A percentile compares a stretch with the other conserved stretches of the same genome.
phyloP scores from a whole-genome alignment of 2,329 filamentous ascomycete genomes.

The Colletotrichum brevisporum region DNA sequence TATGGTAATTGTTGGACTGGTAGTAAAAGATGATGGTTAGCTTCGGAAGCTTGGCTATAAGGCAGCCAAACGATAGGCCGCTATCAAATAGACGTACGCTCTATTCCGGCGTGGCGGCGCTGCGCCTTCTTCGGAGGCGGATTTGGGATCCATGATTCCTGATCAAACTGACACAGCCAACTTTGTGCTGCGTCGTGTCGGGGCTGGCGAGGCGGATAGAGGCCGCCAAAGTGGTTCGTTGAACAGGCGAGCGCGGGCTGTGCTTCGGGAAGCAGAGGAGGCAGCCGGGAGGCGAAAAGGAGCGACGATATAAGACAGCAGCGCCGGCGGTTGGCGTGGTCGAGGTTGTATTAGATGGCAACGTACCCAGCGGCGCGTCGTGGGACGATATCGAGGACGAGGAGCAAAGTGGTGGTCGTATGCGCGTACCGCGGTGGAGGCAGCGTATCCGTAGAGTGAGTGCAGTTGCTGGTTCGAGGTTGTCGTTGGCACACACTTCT shows the following conservation, averaged over 20 bases:
- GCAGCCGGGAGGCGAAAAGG: slow-evolving; percentile 33
- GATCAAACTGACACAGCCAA: slow-evolving; percentile 27
- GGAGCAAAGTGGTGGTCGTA: slow-evolving; percentile 2
- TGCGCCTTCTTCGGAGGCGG: slow-evolving; percentile 33
- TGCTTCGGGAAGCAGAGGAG: slow-evolving; percentile 22
- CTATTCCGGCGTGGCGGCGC: slow-evolving; percentile 48
- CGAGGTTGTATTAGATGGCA: slow-evolving; percentile 12
- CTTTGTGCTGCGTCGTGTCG: slow-evolving; percentile 27
- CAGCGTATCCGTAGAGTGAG: neutral
- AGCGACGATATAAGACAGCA: slow-evolving; percentile 18
- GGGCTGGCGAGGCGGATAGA: slow-evolving; percentile 14
- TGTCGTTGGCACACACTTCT: slow-evolving; percentile 8
- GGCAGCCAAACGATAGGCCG: neutral
- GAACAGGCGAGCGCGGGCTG: slow-evolving; percentile 25
- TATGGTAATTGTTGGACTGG: slow-evolving; percentile 68
- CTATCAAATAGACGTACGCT: slow-evolving; percentile 52
- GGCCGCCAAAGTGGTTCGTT: slow-evolving; percentile 23
- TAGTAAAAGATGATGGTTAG: slow-evolving; percentile 28
- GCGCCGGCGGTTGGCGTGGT: slow-evolving; percentile 6
- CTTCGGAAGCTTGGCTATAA: slow-evolving; percentile 17
- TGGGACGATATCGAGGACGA: slow-evolving; percentile 23
- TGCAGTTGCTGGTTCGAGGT: neutral
- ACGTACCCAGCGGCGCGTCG: neutral
- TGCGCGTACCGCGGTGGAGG: neutral
- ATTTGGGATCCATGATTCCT: slow-evolving; percentile 34